A percentile compares a stretch with the other conserved stretches of the same genome.
Evolutionary conservation across 2,329 filamentous ascomycete genomes (phyloP).

Genomic region (Moelleriella libera): DNA sequence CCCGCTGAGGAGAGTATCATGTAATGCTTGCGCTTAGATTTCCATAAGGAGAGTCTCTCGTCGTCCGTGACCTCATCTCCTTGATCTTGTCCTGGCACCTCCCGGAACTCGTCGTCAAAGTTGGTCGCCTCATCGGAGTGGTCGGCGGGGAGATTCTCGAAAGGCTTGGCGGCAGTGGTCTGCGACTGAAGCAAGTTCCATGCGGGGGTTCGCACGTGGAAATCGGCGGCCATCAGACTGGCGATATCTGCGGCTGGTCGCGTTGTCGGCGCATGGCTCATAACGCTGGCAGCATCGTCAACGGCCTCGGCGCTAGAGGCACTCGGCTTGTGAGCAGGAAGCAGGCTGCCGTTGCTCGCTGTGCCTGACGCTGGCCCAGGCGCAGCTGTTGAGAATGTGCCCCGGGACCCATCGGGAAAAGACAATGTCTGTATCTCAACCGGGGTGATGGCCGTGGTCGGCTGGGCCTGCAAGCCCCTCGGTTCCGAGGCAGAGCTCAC

Average conservation of each 20-base stretch:
- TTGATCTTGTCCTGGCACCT: slow-evolving; percentile 41
- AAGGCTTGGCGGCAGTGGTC: slow-evolving; percentile 42
- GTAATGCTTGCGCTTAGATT: slow-evolving; percentile 90
- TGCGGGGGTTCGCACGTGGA: slow-evolving; percentile 50
- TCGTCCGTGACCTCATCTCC: slow-evolving; percentile 33
- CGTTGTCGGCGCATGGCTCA: slow-evolving; percentile 50
- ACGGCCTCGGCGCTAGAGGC: slow-evolving; percentile 26
- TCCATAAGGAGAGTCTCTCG: slow-evolving; percentile 60
- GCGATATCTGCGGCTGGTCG: slow-evolving; percentile 59
- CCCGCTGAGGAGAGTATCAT: slow-evolving; percentile 91
- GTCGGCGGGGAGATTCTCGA: slow-evolving; percentile 35
- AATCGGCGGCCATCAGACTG: slow-evolving; percentile 63
- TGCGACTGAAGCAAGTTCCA: slow-evolving; percentile 55
- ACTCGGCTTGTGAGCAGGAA: slow-evolving; percentile 18
- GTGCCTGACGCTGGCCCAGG: slow-evolving; percentile 22
- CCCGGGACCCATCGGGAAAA: slow-evolving; percentile 54
- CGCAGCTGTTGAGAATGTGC: slow-evolving; percentile 39
- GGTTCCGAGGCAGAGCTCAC: slow-evolving; percentile 21
- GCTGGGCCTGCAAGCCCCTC: slow-evolving; percentile 39
- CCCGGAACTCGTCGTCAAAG: slow-evolving; percentile 68
- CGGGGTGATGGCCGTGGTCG: slow-evolving; percentile 75
- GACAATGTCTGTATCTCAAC: slow-evolving; percentile 68
- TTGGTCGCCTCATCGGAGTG: slow-evolving; percentile 42
- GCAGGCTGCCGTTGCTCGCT: slow-evolving; percentile 23
- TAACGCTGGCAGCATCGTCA: slow-evolving; percentile 51